Evolutionary conservation across 129 eudicot species (phyloP), one percentile per base, ranked within the genome.

Genomic region (Rutidosis leptorrhynchoides): DNA sequence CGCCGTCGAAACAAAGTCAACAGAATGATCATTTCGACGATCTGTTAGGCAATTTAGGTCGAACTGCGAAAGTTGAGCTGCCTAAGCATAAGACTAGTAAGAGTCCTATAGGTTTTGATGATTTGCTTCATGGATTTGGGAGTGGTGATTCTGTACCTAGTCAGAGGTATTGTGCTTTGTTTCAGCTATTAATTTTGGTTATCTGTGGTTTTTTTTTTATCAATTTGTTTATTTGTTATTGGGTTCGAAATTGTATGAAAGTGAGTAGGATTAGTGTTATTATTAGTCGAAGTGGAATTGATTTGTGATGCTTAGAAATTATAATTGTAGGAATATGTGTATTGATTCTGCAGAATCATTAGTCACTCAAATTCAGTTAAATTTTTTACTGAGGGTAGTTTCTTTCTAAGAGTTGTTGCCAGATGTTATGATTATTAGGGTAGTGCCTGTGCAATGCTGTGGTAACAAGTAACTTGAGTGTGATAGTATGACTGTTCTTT

Each of bases 111-210:
- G 85, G 79, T 52, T 85, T 85, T 1, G 92, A 93, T 80, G 96
- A 89, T 81, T 70, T 93, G 83, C 69, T 93, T 58, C 83, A 87
- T 46, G 99, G 99, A 8, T 86, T 93, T 78, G 96, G 98, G 60
- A 81, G 87, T 37, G 71, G 82, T 58, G 75, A 65, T 76, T 62
- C 85, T 21, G 69, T 78, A 17, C 69, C 59, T n/a, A 51, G 33
- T 58, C 79, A 49, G 81, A 88, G 99, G 98, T 93, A 86, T 23
- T 71, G 37, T 55, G 69, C 16, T 3, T 29, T 69, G n/a, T 45
- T 48, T 25, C 20, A 66, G 48, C 64, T 7, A n/a, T 7, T 20
- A n/a, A 8, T 76, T 45, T 33, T 32, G 4, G 40, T 37, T 76
- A 10, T 62, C 43, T 55, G 28, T 19, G 27, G 74, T 42, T 30